Percentiles rank a stretch among this genome's conserved stretches.
Evolutionary conservation across 2,329 filamentous ascomycete species (phyloP).

Genomic region (Calonectria naviculata): DNA sequence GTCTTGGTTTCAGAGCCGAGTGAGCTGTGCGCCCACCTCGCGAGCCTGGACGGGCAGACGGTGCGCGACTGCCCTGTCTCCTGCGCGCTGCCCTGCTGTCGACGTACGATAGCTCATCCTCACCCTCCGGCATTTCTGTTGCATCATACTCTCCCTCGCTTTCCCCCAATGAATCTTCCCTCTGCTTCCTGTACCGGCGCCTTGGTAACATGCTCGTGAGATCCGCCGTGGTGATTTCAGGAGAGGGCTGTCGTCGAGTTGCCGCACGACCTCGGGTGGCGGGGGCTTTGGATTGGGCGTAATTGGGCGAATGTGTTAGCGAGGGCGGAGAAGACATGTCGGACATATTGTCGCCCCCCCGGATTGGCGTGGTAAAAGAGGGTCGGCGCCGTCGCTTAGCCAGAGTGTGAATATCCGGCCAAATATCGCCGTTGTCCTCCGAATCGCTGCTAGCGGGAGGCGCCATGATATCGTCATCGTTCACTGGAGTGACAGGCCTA

Average conservation of each 20-base stretch:
- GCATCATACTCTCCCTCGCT: conserved; percentile 61
- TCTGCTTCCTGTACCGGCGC: conserved; percentile 56
- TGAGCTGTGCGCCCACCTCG: conserved; percentile 37
- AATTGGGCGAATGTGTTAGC: conserved; percentile 74
- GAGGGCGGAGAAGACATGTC: conserved; percentile 73
- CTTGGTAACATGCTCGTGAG: conserved; percentile 66
- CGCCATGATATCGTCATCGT: conserved; percentile 62
- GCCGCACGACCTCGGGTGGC: conserved; percentile 45
- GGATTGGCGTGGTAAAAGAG: conserved; percentile 50
- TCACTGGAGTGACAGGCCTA: conserved; percentile 55
- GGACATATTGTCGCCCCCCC: conserved; percentile 53
- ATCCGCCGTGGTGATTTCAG: conserved; percentile 64
- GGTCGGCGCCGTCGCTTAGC: conserved; percentile 57
- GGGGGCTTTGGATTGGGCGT: conserved; percentile 42
- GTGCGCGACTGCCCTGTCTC: conserved; percentile 45
- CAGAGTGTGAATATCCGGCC: conserved; percentile 64
- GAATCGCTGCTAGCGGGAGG: conserved; percentile 67
- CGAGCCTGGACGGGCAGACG: conserved; percentile 40
- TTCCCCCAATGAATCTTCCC: conserved; percentile 51
- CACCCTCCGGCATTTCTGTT: conserved; percentile 60
- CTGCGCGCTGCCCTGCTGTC: conserved; percentile 49
- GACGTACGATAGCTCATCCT: conserved; percentile 66
- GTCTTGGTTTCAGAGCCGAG: conserved; percentile 39
- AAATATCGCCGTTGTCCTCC: conserved; percentile 55
- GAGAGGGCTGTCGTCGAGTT: conserved; percentile 48